These are phyloP conservation scores for Macrolepiota albuminosa DNA, from an alignment of 768 basidiomycete genomes.

Conservation along the genomic window DNA sequence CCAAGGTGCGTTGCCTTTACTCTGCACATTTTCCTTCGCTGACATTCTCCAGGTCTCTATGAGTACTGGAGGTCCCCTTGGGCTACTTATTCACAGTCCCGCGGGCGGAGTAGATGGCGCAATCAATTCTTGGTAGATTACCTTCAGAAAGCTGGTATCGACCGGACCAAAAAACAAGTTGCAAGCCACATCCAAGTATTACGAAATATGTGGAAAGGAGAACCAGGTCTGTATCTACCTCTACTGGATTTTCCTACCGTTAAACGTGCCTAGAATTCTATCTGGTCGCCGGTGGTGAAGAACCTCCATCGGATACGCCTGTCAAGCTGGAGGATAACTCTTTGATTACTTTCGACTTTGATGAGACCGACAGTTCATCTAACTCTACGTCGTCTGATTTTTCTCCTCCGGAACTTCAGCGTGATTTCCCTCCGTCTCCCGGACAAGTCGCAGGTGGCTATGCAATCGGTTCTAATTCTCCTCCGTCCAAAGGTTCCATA, in stretches of 20 bases:
- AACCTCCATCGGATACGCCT: constrained; percentile 50
- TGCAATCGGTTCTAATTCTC: constrained; percentile 6
- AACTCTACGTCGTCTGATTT: constrained; percentile 41
- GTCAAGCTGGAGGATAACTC: constrained; percentile 53
- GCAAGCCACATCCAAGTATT: constrained; percentile 86
- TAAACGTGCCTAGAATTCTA: constrained; percentile 51
- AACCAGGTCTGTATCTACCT: constrained; percentile 46
- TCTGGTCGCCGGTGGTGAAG: constrained; percentile 78
- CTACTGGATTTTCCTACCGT: constrained; percentile 8
- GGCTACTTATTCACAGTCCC: constrained; percentile 67
- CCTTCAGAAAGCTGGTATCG: constrained; percentile 63
- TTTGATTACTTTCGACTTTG: constrained; percentile 42
- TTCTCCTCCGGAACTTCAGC: constrained; percentile 39
- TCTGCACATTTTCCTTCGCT: constrained; percentile 1
- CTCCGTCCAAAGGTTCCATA: constrained; percentile 5
- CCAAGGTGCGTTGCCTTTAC: constrained; percentile 41
- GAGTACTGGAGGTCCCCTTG: constrained; percentile 80
- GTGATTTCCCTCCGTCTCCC: constrained; percentile 44
- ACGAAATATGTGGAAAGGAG: constrained; percentile 86
- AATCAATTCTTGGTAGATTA: constrained; percentile 86
- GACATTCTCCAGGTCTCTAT: constrained; percentile 47
- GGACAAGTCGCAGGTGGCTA: constrained; percentile 20
- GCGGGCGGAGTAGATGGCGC: constrained; percentile 75
- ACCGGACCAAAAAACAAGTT: constrained; percentile 81
- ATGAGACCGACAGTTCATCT: constrained; percentile 34